phyloP scores from a whole-genome alignment of 768 basidiomycete species.

The Rhizopogon vinicolor region DNA sequence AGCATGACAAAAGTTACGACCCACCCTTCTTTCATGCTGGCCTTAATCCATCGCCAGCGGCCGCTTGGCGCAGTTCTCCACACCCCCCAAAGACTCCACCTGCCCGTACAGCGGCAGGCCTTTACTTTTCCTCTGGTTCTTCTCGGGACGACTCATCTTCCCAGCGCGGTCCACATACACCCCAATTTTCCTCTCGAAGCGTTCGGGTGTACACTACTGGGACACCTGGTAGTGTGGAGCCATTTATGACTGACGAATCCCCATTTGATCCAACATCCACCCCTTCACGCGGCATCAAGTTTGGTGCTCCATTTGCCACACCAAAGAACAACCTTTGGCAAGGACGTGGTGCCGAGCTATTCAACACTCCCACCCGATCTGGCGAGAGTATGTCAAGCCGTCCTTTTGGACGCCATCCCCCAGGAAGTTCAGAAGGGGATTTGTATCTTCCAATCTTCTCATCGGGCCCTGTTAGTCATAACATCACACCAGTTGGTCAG shows the following conservation, averaged over 20 bases:
- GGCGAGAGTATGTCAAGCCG: slow-evolving; percentile 17
- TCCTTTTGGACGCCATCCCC: slow-evolving; percentile 8
- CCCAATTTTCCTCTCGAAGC: slow-evolving; percentile 35
- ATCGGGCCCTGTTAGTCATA: slow-evolving; percentile 23
- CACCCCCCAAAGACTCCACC: slow-evolving; percentile 47
- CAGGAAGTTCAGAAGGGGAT: slow-evolving; percentile 20
- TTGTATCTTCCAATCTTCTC: slow-evolving; percentile 11
- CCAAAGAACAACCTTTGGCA: slow-evolving; percentile 55
- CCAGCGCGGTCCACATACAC: slow-evolving; percentile 51
- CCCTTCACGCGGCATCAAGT: slow-evolving; percentile 73
- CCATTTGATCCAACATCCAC: slow-evolving; percentile 79
- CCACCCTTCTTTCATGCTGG: slow-evolving; percentile 53
- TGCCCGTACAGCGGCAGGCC: slow-evolving; percentile 18
- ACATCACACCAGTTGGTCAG: slow-evolving; percentile 54
- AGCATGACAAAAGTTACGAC: slow-evolving; percentile 40
- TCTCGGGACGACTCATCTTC: slow-evolving; percentile 48
- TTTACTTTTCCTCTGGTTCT: slow-evolving; percentile 30
- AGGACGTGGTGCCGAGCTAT: slow-evolving; percentile 36
- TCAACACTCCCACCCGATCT: slow-evolving; percentile 49
- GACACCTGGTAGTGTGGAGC: slow-evolving; percentile 35
- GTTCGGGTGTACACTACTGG: slow-evolving; percentile 31
- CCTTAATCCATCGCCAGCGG: slow-evolving; percentile 51
- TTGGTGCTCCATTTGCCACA: slow-evolving; percentile 53
- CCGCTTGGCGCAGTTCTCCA: slow-evolving; percentile 39
- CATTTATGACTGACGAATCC: slow-evolving; percentile 38